A percentile compares a stretch with the other conserved stretches of the same genome.
Evolutionary conservation across 1,284 basidiomycete genomes (phyloP).

Genomic region (Cystobasidium slooffiae): DNA sequence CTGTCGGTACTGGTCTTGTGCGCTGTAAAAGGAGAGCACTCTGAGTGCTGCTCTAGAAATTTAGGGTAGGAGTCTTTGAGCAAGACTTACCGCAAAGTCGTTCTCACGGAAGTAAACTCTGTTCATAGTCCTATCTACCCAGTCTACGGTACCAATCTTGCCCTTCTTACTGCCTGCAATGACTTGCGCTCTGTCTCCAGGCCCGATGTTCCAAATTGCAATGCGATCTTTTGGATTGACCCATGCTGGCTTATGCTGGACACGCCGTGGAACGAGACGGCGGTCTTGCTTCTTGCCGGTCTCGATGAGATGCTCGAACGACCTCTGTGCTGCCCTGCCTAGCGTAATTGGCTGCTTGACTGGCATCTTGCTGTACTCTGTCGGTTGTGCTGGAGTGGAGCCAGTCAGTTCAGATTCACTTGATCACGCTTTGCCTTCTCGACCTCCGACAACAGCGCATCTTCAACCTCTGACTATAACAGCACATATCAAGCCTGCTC

Average conservation of each 20-base stretch:
- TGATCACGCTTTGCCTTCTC: not conserved
- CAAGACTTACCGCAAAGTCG: constrained; percentile 47
- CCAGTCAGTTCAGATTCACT: not conserved
- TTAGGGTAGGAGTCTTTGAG: not conserved
- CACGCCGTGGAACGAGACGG: constrained; percentile 54
- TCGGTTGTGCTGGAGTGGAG: not conserved
- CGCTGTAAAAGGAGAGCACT: constrained; percentile 6
- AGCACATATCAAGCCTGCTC: not conserved
- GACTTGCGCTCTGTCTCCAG: constrained; percentile 56
- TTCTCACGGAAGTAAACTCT: constrained; percentile 56
- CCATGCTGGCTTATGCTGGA: constrained; percentile 53
- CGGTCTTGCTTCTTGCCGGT: constrained; percentile 54
- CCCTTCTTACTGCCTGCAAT: constrained; percentile 55
- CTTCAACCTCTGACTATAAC: not conserved
- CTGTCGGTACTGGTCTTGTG: constrained; percentile 25
- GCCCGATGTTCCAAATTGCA: constrained; percentile 58
- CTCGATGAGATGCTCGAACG: constrained; percentile 55
- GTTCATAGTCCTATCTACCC: constrained; percentile 58
- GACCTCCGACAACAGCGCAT: not conserved
- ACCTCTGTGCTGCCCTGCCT: constrained; percentile 52
- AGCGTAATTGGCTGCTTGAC: constrained; percentile 17
- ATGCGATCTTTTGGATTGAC: constrained; percentile 58
- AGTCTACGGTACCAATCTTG: constrained; percentile 52
- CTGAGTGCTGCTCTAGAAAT: not conserved
- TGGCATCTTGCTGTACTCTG: constrained; percentile 9